phyloP scores from a whole-genome alignment of 2,329 filamentous ascomycete genomes.

The Davidsoniella australis region DNA sequence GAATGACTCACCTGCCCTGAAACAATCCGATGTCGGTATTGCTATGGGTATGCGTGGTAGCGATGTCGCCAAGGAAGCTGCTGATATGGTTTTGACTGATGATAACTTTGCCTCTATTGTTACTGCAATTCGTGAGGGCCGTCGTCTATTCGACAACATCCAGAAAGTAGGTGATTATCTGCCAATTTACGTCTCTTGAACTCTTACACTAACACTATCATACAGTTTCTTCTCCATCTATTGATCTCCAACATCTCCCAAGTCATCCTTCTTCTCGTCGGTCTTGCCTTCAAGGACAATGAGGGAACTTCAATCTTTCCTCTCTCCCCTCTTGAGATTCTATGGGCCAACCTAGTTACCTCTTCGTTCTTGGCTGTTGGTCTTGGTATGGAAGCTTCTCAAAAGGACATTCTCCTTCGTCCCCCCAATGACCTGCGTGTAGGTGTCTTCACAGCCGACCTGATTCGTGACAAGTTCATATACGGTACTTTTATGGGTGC shows the following conservation, averaged over 20 bases:
- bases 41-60: constrained; percentile 56
- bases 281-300: constrained; percentile 49
- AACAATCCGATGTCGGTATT: constrained; percentile 58
- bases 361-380: constrained; percentile 56
- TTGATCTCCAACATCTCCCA: constrained; percentile 55
- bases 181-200: too few relatives aligned
- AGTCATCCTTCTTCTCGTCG: constrained; percentile 50
- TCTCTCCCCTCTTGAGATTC: constrained; percentile 53
- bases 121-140: constrained; percentile 53
- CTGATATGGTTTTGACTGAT: constrained; percentile 75
- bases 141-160: constrained; percentile 55
- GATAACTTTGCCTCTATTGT: constrained; percentile 76
- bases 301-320: constrained; percentile 47
- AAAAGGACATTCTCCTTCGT: constrained; percentile 48
- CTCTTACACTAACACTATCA: constrained; percentile 12
- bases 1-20: constrained; percentile 57
- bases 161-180: constrained; percentile 37
- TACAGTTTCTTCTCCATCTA: constrained; percentile 43
- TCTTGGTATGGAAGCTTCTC: constrained; percentile 51
- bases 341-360: constrained; percentile 63
- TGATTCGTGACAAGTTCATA: constrained; percentile 49
- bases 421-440: constrained; percentile 43
- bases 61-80: constrained; percentile 63
- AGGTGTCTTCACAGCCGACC: constrained; percentile 46
- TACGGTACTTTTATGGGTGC: constrained; percentile 48